Evolutionary conservation across 176 grass and related monocot genomes (phyloP).

Genomic region (Carex kokanica): DNA sequence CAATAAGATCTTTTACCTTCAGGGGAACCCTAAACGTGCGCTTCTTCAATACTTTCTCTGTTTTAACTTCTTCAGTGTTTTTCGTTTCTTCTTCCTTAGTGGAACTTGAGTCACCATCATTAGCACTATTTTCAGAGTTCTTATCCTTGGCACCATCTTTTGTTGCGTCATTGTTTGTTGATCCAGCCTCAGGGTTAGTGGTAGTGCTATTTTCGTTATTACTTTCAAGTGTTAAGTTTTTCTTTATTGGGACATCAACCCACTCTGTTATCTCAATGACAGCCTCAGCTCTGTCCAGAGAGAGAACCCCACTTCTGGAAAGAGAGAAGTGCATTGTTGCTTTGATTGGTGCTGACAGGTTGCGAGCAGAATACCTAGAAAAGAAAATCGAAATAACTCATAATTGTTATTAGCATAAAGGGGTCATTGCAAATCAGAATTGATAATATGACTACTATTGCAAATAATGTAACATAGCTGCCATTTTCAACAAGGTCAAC

Average conservation of each 20-base stretch:
- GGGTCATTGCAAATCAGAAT: neutral
- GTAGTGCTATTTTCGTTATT: constrained; percentile 45
- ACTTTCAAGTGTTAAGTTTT: constrained; percentile 67
- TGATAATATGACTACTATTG: neutral
- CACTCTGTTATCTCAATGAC: constrained; percentile 98
- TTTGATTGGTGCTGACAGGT: constrained; percentile 96
- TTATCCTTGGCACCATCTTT: constrained; percentile 39
- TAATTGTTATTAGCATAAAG: constrained; percentile 11
- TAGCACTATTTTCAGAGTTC: constrained; percentile 36
- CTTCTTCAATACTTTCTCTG: constrained; percentile 90
- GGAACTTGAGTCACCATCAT: constrained; percentile 31
- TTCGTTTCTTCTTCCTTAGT: constrained; percentile 36
- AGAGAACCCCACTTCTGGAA: constrained; percentile 86
- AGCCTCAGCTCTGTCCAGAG: constrained; percentile 92
- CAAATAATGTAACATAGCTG: neutral
- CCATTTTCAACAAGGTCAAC: neutral
- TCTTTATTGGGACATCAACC: constrained; percentile 86
- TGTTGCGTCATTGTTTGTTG: constrained; percentile 38
- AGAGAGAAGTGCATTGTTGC: constrained; percentile 98
- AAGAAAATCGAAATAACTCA: constrained; percentile 18
- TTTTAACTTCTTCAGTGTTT: constrained; percentile 50
- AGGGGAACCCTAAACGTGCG: constrained; percentile 94
- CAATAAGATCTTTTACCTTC: constrained; percentile 51
- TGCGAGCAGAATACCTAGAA: constrained; percentile 71
- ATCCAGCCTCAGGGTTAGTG: constrained; percentile 47